Percentiles rank a stretch among this genome's conserved stretches.
Evolutionary conservation across 2,329 filamentous ascomycete genomes (phyloP).

Genomic region (Diplodia sapinea): DNA sequence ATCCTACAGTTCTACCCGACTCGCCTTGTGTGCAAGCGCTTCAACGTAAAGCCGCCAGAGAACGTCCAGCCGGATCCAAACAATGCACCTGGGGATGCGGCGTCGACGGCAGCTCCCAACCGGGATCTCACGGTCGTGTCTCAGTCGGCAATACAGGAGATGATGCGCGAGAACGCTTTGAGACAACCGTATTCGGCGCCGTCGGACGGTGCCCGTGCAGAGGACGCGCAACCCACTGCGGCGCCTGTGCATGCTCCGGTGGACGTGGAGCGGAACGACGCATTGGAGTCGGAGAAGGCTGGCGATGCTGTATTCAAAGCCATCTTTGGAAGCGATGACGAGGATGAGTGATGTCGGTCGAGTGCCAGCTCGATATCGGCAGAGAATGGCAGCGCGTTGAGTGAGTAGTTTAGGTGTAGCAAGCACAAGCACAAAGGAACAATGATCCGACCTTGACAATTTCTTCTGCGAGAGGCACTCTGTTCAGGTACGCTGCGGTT

Average conservation of each 20-base stretch:
- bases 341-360: conserved; percentile 57
- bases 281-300: conserved; percentile 73
- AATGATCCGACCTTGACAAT: not conserved
- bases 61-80: conserved; percentile 16
- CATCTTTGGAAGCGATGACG: conserved; percentile 90
- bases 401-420: not conserved
- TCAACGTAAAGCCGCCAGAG: conserved; percentile 78
- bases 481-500: not conserved
- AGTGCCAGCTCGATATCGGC: not conserved
- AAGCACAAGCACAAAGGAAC: not conserved
- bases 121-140: conserved; percentile 57
- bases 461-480: not conserved
- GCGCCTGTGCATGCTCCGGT: conserved; percentile 50
- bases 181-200: conserved; percentile 37
- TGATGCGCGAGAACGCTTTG: conserved; percentile 40
- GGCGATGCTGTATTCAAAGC: conserved; percentile 84
- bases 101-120: conserved; percentile 10
- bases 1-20: conserved; percentile 77
- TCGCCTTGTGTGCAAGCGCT: conserved; percentile 88
- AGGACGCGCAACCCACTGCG: conserved; percentile 34
- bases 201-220: conserved; percentile 9
- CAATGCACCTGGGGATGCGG: conserved; percentile 32
- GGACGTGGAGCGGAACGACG: conserved; percentile 78
- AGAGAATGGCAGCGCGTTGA: not conserved
- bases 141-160: conserved; percentile 57